These are phyloP conservation scores for Cicer bijugum DNA, from an alignment of 306 rosid genomes.

Conservation along the genomic window DNA sequence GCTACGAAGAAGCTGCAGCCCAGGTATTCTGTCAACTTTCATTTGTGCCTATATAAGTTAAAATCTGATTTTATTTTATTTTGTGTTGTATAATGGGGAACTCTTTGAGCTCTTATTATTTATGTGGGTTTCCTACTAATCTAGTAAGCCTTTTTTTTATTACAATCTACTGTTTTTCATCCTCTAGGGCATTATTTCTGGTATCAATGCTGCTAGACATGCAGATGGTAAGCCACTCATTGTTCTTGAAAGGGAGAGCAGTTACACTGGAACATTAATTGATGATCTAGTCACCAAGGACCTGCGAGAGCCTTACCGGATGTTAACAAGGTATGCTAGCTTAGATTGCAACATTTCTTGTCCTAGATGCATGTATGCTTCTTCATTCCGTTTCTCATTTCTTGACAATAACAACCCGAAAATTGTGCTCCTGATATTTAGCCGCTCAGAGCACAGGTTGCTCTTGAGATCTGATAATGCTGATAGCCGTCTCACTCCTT, in stretches of 20 bases:
- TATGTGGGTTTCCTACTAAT: slow-evolving; percentile 27
- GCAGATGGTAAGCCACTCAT: slow-evolving; percentile 81
- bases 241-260: slow-evolving; percentile 96
- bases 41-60: slow-evolving; percentile 33
- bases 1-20: slow-evolving; percentile 98
- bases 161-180: slow-evolving; percentile 34
- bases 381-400: slow-evolving; percentile 2
- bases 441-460: slow-evolving; percentile 98
- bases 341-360: slow-evolving; percentile 17
- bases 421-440: slow-evolving; percentile 43
- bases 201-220: slow-evolving; percentile 91
- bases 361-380: slow-evolving; percentile 34
- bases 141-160: slow-evolving; percentile 27
- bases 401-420: background rate
- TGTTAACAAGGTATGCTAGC: slow-evolving; percentile 53
- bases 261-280: slow-evolving; percentile 84
- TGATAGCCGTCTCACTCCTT: slow-evolving; percentile 92
- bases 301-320: slow-evolving; percentile 55
- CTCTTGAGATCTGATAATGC: slow-evolving; percentile 96
- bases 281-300: slow-evolving; percentile 65
- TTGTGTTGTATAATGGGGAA: background rate
- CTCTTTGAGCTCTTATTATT: slow-evolving; percentile 28
- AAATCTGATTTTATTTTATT: background rate
- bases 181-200: slow-evolving; percentile 83
- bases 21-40: slow-evolving; percentile 61